Base-by-base conservation (phyloP, 176 grass and related monocot species). In the Dendrocalamus sinicus region DNA sequence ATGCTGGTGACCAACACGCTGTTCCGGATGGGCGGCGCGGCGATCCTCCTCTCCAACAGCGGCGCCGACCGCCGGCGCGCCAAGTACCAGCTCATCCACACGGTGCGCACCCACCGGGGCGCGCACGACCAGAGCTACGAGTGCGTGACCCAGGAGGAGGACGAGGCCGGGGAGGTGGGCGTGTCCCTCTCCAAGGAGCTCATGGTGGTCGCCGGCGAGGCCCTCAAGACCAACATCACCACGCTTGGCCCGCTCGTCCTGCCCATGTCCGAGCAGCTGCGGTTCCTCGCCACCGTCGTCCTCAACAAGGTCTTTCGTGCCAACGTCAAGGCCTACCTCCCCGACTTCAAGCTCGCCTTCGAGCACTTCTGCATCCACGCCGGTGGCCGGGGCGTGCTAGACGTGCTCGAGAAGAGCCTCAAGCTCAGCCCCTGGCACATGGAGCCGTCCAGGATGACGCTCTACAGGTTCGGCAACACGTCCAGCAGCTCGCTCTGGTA, bases 301-400 rank as follows among this genome's bases (percentile, higher is more conserved):
- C 84, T 97, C 79, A 89, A 73, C 23, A 86, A 84, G 74, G 84
- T 97, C 23, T 91, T 97, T 75, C 90, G 94, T 73, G 80, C 92
- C 43, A 61, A 45, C 8, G 84, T 96, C 12, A 86, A 86, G 69
- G 79, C 86, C 1, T 98, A 98, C 77, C 88, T 98, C 0, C 96
- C 96, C 0, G 93, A 98, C 83, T 98, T 98, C 88, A 95, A 82
- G 82, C 77, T 94, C n/a, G 96, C 96, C 1, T 89, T 98, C 43
- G 96, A 98, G n/a, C 96, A 98, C 79, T 98, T 98, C 87, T 98
- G 96, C 96, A 94, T 98, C 84, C 96, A 98, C 80, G 96, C 96
- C 0, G 96, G 93, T 0, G 96, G 96, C 1, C 72, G 96, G 3
- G 96, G 91, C 2, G 96, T 98, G 26, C 86, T 98, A 15, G 96